phyloP scores from a whole-genome alignment of 805 yeast species.

The Lipomyces spencermartinsiae region DNA sequence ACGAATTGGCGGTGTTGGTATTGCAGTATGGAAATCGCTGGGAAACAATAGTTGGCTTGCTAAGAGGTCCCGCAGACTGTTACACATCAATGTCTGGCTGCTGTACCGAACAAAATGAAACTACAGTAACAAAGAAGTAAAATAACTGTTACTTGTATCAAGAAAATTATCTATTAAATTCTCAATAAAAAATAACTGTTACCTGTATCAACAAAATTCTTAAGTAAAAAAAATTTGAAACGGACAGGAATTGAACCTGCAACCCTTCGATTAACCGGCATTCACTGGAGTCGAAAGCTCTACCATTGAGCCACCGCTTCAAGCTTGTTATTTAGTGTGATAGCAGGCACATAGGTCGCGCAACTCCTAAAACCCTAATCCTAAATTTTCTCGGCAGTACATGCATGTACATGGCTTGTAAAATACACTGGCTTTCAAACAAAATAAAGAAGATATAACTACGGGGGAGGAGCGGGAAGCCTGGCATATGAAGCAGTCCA shows the following conservation, averaged over 20 bases:
- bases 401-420: too few relatives aligned
- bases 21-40: neutral
- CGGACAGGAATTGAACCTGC: conserved; percentile 90
- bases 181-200: neutral
- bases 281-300: conserved; percentile 75
- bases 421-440: too few relatives aligned
- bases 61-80: neutral
- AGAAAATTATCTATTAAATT: neutral
- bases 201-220: too few relatives aligned
- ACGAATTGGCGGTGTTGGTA: neutral
- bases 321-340: conserved; percentile 15
- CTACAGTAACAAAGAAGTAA: neutral
- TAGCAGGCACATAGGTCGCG: too few relatives aligned
- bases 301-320: conserved; percentile 82
- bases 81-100: neutral
- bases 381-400: too few relatives aligned
- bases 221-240: conserved; percentile 54
- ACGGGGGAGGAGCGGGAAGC: too few relatives aligned
- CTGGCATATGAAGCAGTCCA: too few relatives aligned
- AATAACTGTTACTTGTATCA: neutral
- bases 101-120: neutral
- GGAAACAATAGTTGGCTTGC: neutral
- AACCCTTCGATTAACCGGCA: conserved; percentile 72
- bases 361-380: neutral
- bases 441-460: too few relatives aligned